Evolutionary conservation across 805 yeast genomes (phyloP).

Genomic region (Nakazawaea wickerhamii): DNA sequence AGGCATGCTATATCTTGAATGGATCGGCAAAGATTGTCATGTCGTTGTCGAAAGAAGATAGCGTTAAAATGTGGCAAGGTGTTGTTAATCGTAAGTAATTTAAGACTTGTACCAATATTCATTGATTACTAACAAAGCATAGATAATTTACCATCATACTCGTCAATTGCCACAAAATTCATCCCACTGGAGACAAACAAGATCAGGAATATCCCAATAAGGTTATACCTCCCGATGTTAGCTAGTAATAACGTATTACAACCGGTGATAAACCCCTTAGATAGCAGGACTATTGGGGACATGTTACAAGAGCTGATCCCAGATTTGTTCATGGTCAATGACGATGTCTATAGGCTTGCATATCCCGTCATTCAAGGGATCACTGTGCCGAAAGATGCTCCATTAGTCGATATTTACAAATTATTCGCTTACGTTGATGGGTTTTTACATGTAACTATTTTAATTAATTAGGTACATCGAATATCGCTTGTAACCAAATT

Average conservation of each 20-base stretch:
- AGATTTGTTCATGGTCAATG: conserved; percentile 31
- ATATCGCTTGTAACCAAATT: conserved; percentile 94
- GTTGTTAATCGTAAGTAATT: conserved; percentile 31
- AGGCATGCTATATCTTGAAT: conserved; percentile 66
- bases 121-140: conserved; percentile 17
- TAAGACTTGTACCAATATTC: conserved; percentile 11
- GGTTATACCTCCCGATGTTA: conserved; percentile 33
- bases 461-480: conserved; percentile 39
- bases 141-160: conserved; percentile 16
- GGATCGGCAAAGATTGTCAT: conserved; percentile 81
- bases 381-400: conserved; percentile 36
- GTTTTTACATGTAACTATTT: conserved; percentile 50
- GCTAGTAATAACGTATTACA: conserved; percentile 29
- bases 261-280: conserved; percentile 21
- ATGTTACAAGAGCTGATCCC: conserved; percentile 37
- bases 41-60: conserved; percentile 61
- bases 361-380: conserved; percentile 54
- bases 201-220: conserved; percentile 40
- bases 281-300: conserved; percentile 29
- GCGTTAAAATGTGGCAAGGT: conserved; percentile 53
- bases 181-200: conserved; percentile 20
- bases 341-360: conserved; percentile 26
- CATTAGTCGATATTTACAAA: conserved; percentile 40
- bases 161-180: conserved; percentile 21
- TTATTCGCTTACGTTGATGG: conserved; percentile 55